Conservation (phyloP, 768 basidiomycete species). For the Phaffia australis region DNA sequence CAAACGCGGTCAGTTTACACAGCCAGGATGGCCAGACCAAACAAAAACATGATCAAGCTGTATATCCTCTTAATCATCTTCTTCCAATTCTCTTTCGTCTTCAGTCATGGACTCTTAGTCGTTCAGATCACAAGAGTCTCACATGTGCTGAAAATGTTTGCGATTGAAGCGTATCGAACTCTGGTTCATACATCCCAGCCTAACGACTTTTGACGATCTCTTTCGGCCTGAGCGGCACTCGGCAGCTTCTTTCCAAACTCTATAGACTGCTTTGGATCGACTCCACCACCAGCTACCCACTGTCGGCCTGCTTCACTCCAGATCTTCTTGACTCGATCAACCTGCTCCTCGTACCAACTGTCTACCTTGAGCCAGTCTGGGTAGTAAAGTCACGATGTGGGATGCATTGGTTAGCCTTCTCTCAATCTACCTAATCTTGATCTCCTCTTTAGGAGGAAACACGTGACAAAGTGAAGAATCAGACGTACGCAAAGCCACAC, state of each 20-base stretch:
- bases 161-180: too few species aligned
- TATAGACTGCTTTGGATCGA: slow-evolving; percentile 31
- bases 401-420: too few species aligned
- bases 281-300: slow-evolving; percentile 34
- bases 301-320: slow-evolving; percentile 34
- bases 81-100: too few species aligned
- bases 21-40: too few species aligned
- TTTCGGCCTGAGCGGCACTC: slow-evolving; percentile 34
- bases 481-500: slow-evolving; percentile 37
- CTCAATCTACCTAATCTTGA: background rate
- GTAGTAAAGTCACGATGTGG: too few species aligned
- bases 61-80: too few species aligned
- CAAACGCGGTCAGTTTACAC: too few species aligned
- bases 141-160: too few species aligned
- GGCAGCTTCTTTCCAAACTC: slow-evolving; percentile 34
- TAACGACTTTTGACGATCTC: slow-evolving; percentile 36
- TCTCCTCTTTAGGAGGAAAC: background rate
- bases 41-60: too few species aligned
- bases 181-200: slow-evolving; percentile 36
- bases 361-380: slow-evolving; percentile 38
- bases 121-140: too few species aligned
- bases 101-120: too few species aligned
- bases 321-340: slow-evolving; percentile 30
- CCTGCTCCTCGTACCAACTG: slow-evolving; percentile 37
- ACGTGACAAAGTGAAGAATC: too few species aligned